These are phyloP conservation scores for Candida tallmaniae DNA, from an alignment of 805 yeast species.

Conservation along the genomic window DNA sequence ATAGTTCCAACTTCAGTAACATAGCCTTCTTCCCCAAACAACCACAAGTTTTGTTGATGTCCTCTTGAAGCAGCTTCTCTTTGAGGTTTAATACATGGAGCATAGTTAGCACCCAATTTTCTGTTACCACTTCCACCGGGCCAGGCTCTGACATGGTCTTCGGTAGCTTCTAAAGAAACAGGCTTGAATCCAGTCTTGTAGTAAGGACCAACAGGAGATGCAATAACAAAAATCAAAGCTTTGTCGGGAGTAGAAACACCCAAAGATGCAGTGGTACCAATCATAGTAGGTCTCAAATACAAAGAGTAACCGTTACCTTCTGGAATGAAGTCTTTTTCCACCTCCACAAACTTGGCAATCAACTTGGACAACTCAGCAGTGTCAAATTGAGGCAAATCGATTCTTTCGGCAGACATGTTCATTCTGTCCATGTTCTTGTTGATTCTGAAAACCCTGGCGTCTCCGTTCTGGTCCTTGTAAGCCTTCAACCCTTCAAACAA, in stretches of 20 bases:
- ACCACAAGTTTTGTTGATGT: conserved; percentile 94
- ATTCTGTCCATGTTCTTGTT: conserved; percentile 89
- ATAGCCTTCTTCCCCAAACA: conserved; percentile 80
- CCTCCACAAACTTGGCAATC: conserved; percentile 67
- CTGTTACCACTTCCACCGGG: conserved; percentile 98
- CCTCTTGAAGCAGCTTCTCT: conserved; percentile 87
- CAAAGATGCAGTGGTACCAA: conserved; percentile 84
- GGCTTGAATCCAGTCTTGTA: conserved; percentile 90
- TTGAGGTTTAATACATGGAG: conserved; percentile 92
- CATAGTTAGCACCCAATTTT: conserved; percentile 96
- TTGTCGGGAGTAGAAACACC: conserved; percentile 83
- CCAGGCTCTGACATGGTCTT: conserved; percentile 97
- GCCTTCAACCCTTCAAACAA: conserved; percentile 96
- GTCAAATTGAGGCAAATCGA: conserved; percentile 85
- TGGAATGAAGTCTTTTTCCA: conserved; percentile 81
- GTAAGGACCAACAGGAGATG: conserved; percentile 97
- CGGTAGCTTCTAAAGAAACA: conserved; percentile 90
- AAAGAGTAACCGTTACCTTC: conserved; percentile 83
- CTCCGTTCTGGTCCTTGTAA: conserved; percentile 58
- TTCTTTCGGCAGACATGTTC: conserved; percentile 84
- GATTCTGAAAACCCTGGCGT: conserved; percentile 82
- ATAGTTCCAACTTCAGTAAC: conserved; percentile 97
- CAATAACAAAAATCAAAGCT: conserved; percentile 81
- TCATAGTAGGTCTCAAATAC: conserved; percentile 91
- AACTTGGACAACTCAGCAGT: conserved; percentile 69